Conservation (phyloP, 2,329 filamentous ascomycete genomes). For the Epichloe elymi region DNA sequence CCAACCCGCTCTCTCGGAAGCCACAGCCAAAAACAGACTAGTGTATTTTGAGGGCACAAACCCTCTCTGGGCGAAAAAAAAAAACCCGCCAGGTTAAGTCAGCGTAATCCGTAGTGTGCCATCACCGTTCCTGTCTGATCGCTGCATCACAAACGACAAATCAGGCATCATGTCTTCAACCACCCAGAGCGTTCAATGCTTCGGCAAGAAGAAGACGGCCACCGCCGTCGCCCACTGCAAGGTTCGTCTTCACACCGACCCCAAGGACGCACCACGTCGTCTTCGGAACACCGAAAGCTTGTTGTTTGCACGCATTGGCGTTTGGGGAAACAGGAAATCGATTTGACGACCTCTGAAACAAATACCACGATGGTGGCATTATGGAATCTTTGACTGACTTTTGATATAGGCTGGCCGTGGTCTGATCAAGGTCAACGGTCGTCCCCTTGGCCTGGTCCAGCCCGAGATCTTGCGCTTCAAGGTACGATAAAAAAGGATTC, state of each 20-base stretch:
- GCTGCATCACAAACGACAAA: conserved; percentile 9
- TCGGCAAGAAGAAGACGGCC: conserved; percentile 96
- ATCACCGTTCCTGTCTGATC: conserved; percentile 4
- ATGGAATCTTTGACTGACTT: conserved; percentile 15
- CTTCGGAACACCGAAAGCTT: neutral
- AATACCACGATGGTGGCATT: neutral
- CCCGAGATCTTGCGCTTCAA: conserved; percentile 97
- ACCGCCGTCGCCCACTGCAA: conserved; percentile 88
- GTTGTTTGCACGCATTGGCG: neutral
- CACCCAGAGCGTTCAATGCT: conserved; percentile 83
- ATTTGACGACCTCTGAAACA: neutral
- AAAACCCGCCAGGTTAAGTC: conserved; percentile 9
- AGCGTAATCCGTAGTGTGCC: neutral
- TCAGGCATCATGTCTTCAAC: conserved; percentile 58
- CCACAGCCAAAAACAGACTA: conserved; percentile 11
- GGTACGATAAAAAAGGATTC: conserved; percentile 34
- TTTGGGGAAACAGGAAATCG: neutral
- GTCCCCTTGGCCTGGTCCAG: conserved; percentile 85
- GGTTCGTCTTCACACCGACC: conserved; percentile 36
- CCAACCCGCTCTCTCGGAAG: neutral
- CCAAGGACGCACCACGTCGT: neutral
- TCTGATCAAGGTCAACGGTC: conserved; percentile 97
- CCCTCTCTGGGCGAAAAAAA: conserved; percentile 13
- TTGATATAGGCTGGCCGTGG: conserved; percentile 38
- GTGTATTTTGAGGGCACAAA: conserved; percentile 21